Evolutionary conservation across 2,329 filamentous ascomycete species (phyloP).

Genomic region (Verticillium alfalfae): DNA sequence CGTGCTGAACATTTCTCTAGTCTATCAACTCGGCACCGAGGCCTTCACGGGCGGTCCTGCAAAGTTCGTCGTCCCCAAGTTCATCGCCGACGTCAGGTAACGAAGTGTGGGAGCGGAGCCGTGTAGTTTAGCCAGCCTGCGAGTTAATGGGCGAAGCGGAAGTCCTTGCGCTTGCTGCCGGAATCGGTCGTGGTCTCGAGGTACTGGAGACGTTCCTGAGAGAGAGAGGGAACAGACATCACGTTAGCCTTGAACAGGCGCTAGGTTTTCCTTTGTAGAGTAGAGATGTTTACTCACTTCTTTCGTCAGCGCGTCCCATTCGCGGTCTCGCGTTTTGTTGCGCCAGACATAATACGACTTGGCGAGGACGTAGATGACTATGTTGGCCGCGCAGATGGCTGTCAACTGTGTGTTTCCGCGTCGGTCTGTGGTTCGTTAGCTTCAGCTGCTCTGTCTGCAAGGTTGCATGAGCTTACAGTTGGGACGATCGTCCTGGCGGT

Average conservation of each 20-base stretch:
- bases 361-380: slow-evolving; percentile 39
- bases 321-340: slow-evolving; percentile 36
- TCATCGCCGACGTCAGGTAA: slow-evolving; percentile 11
- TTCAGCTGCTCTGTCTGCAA: fast-evolving
- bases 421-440: slow-evolving; percentile 8
- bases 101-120: background rate
- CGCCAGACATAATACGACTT: slow-evolving; percentile 47
- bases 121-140: no score
- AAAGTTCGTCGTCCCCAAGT: slow-evolving; percentile 12
- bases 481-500: slow-evolving; percentile 27
- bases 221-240: background rate
- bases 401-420: slow-evolving; percentile 46
- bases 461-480: slow-evolving; percentile 7
- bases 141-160: slow-evolving; percentile 26
- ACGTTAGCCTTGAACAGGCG: slow-evolving; percentile 13
- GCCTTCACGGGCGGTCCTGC: slow-evolving; percentile 17
- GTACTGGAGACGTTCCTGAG: slow-evolving; percentile 21
- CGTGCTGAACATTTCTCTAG: slow-evolving; percentile 4
- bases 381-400: slow-evolving; percentile 39
- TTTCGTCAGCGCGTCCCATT: slow-evolving; percentile 41
- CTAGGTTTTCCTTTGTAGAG: slow-evolving; percentile 1
- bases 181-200: slow-evolving; percentile 31
- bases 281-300: slow-evolving; percentile 22
- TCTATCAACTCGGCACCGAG: slow-evolving; percentile 17
- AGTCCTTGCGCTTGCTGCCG: slow-evolving; percentile 38